phyloP scores from a whole-genome alignment of 1,284 basidiomycete genomes.

The Fomitopsis betulina region DNA sequence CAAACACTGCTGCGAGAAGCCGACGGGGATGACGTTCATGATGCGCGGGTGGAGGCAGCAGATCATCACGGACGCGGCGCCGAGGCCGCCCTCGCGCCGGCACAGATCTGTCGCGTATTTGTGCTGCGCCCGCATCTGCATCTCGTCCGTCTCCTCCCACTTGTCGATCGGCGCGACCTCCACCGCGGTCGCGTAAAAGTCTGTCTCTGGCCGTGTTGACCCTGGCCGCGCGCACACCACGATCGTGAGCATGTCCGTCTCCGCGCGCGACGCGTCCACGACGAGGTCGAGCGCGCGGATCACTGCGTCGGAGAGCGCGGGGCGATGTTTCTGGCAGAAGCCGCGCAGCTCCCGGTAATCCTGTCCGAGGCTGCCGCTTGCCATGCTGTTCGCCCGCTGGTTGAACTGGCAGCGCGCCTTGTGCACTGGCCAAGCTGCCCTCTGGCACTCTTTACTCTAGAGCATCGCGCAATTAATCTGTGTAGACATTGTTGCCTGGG shows the following conservation, averaged over 20 bases:
- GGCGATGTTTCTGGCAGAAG: slow-evolving; percentile 22
- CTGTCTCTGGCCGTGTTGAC: slow-evolving; percentile 14
- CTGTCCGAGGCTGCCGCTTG: slow-evolving; percentile 5
- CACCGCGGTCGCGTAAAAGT: slow-evolving; percentile 17
- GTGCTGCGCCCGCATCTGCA: slow-evolving; percentile 21
- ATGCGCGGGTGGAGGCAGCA: slow-evolving; percentile 13
- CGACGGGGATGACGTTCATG: slow-evolving; percentile 18
- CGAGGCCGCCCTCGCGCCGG: slow-evolving; percentile 10
- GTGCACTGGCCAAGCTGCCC: slow-evolving; percentile 17
- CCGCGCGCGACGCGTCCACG: slow-evolving; percentile 10
- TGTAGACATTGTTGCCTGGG: not conserved
- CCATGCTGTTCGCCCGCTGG: slow-evolving; percentile 9
- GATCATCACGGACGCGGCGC: slow-evolving; percentile 17
- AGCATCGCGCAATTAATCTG: not conserved
- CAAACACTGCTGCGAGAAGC: slow-evolving; percentile 14
- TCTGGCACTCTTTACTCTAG: slow-evolving; percentile 23
- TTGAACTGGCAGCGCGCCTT: slow-evolving; percentile 20
- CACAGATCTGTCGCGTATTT: slow-evolving; percentile 13
- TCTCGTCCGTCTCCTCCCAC: slow-evolving; percentile 16
- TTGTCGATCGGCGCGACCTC: slow-evolving; percentile 14
- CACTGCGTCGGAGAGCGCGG: slow-evolving; percentile 15
- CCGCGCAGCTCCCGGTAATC: slow-evolving; percentile 12
- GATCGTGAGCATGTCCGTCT: slow-evolving; percentile 16
- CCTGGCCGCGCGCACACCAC: slow-evolving; percentile 14
- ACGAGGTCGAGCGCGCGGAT: slow-evolving; percentile 18